These are phyloP conservation scores for Aspergillus felis DNA, from an alignment of 2,329 filamentous ascomycete species.

Conservation along the genomic window DNA sequence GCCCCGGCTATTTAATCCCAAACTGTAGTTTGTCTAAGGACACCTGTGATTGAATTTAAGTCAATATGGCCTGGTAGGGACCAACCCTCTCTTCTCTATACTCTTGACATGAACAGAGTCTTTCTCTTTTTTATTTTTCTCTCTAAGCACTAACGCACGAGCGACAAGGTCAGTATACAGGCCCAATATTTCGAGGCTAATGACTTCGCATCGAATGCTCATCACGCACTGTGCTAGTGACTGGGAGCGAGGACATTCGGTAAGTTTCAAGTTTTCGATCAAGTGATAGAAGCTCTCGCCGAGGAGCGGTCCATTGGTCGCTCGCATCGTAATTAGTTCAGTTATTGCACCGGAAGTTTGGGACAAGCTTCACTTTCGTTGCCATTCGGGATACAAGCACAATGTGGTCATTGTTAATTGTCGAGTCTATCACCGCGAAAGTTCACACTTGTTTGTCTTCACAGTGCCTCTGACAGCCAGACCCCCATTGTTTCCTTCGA, in stretches of 20 bases:
- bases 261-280: not conserved
- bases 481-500: constrained; percentile 58
- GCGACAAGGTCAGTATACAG: too few species aligned
- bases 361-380: not conserved
- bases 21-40: too few species aligned
- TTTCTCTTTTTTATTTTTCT: too few species aligned
- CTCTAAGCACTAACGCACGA: too few species aligned
- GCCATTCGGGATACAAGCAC: not conserved
- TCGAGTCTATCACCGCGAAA: not conserved
- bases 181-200: not conserved
- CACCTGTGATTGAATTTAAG: too few species aligned
- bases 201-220: not conserved
- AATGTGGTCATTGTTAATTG: not conserved
- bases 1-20: too few species aligned
- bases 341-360: not conserved
- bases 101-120: too few species aligned
- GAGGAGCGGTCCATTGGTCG: not conserved
- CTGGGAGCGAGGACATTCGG: not conserved
- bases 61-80: too few species aligned
- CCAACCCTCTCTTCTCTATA: too few species aligned
- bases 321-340: too few species aligned
- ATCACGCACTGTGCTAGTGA: not conserved
- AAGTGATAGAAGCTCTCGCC: not conserved
- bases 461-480: constrained; percentile 60
- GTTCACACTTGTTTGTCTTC: constrained; percentile 10